Percentiles rank a stretch among this genome's conserved stretches.
These are phyloP conservation scores for Populus ilicifolia DNA, from an alignment of 345 rosid species.

Conservation along the genomic window DNA sequence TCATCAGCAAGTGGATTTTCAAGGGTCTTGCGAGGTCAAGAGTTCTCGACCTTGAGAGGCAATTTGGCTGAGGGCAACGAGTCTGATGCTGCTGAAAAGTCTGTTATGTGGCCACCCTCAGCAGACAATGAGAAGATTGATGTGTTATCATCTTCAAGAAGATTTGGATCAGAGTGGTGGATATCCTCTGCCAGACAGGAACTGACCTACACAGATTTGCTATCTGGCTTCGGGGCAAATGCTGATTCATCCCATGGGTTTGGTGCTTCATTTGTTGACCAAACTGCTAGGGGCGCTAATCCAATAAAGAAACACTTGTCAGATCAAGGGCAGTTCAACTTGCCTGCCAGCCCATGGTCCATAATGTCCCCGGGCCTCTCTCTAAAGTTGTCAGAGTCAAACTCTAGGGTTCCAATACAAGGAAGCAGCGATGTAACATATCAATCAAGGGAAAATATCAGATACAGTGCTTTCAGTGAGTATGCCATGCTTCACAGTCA, in stretches of 20 bases:
- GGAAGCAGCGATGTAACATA: slow-evolving; percentile 18
- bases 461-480: slow-evolving; percentile 20
- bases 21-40: slow-evolving; percentile 58
- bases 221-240: slow-evolving; percentile 33
- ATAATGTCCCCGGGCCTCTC: slow-evolving; percentile 28
- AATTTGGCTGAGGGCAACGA: slow-evolving; percentile 31
- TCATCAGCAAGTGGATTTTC: slow-evolving; percentile 33
- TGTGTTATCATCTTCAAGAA: slow-evolving; percentile 26
- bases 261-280: slow-evolving; percentile 20
- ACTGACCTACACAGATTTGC: slow-evolving; percentile 30
- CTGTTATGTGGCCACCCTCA: slow-evolving; percentile 25
- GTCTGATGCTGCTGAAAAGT: slow-evolving; percentile 28
- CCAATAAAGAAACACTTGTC: slow-evolving; percentile 15
- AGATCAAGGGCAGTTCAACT: slow-evolving; percentile 29
- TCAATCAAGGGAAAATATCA: slow-evolving; percentile 18
- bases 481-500: slow-evolving; percentile 19
- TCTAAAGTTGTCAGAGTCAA: slow-evolving; percentile 31
- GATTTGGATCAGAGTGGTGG: slow-evolving; percentile 27
- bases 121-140: slow-evolving; percentile 28
- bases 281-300: slow-evolving; percentile 12
- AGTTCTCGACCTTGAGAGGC: slow-evolving; percentile 36
- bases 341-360: slow-evolving; percentile 28
- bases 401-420: slow-evolving; percentile 20
- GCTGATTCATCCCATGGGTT: slow-evolving; percentile 24
- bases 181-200: slow-evolving; percentile 24